Base-by-base conservation (phyloP, 2,329 filamentous ascomycete species). In the Blumeriella jaapii region DNA sequence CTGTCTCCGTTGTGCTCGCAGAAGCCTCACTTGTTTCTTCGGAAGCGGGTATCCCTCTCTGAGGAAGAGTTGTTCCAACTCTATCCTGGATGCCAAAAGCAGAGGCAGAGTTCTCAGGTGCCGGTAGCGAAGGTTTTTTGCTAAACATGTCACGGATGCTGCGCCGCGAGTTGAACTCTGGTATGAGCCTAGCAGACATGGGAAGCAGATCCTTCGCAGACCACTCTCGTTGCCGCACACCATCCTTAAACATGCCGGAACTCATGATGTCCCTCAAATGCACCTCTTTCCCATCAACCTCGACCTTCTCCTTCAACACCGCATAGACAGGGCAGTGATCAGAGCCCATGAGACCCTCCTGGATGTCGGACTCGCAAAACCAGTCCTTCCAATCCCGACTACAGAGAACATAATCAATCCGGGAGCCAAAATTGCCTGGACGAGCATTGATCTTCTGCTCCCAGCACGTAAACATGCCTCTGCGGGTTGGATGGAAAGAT, bases 401-500 rank as follows among this genome's bases (percentile, higher is more conserved):
- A 55, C 85, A 93, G 3, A 96, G 68, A 12, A 98, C 71, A 58
- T 93, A 96, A 58, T 98, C 91, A 49, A 96, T 96, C 22, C 91
- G 74, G 36, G 83, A 81, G 5, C 91, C 91, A 57, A 81, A 93
- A 55, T 96, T 96, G 2, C 83, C 86, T 3, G 89, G 89, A n/a
- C 91, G 70, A n/a, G 84, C 83, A 58, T 96, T 96, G 53, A 86
- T 82, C 56, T 82, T 87, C 32, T 84, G 87, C 45, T 96, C 86
- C 89, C 89, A 96, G 57, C 89, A 94, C 0, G 91, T 96, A 57
- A 85, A 96, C 91, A 98, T 96, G 41, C 85, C 85, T 42, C 67
- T 65, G 24, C 91, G 71, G n/a, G 64, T 61, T 1, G 83, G 81
- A 53, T 95, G 82, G 52, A 87, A 93, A 16, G 71, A 72, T 31